Evolutionary conservation across 768 basidiomycete genomes (phyloP).

Genomic region (Pulveroboletus sp.): DNA sequence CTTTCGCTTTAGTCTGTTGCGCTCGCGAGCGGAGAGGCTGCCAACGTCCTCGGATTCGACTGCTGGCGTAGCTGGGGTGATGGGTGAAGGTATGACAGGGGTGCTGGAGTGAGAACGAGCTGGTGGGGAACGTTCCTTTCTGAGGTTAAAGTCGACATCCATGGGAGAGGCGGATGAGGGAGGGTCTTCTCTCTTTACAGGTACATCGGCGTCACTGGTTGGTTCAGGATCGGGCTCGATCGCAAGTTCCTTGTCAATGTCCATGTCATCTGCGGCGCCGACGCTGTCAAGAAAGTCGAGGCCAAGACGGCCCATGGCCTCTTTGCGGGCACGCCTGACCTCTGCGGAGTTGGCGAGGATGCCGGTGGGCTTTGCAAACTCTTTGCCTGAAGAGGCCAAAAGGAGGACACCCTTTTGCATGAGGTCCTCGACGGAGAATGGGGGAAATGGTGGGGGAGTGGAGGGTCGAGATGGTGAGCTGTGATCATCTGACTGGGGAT

Average conservation of each 20-base stretch:
- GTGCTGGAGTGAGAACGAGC: slow-evolving; percentile 44
- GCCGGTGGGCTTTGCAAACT: slow-evolving; percentile 74
- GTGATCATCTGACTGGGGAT: slow-evolving; percentile 32
- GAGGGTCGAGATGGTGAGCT: slow-evolving; percentile 25
- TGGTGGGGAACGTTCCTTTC: slow-evolving; percentile 41
- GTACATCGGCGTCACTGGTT: slow-evolving; percentile 40
- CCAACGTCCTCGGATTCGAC: slow-evolving; percentile 42
- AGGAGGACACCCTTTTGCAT: slow-evolving; percentile 76
- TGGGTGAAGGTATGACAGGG: slow-evolving; percentile 48
- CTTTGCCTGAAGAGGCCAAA: slow-evolving; percentile 90
- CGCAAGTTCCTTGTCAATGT: slow-evolving; percentile 79
- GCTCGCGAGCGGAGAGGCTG: slow-evolving; percentile 85
- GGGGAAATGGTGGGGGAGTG: slow-evolving; percentile 59
- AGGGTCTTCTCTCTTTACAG: slow-evolving; percentile 39
- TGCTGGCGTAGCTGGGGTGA: slow-evolving; percentile 37
- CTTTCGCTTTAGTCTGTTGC: slow-evolving; percentile 92
- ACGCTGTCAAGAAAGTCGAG: slow-evolving; percentile 81
- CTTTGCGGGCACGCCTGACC: slow-evolving; percentile 83
- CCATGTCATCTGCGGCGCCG: slow-evolving; percentile 74
- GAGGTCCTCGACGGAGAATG: slow-evolving; percentile 74
- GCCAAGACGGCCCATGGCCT: slow-evolving; percentile 85
- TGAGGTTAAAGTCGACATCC: slow-evolving; percentile 41
- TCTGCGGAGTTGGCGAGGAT: slow-evolving; percentile 74
- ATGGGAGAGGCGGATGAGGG: slow-evolving; percentile 38
- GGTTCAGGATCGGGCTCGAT: slow-evolving; percentile 51